A percentile compares a stretch with the other conserved stretches of the same genome.
phyloP scores from a whole-genome alignment of 768 basidiomycete species.

The Ramaria sp. region DNA sequence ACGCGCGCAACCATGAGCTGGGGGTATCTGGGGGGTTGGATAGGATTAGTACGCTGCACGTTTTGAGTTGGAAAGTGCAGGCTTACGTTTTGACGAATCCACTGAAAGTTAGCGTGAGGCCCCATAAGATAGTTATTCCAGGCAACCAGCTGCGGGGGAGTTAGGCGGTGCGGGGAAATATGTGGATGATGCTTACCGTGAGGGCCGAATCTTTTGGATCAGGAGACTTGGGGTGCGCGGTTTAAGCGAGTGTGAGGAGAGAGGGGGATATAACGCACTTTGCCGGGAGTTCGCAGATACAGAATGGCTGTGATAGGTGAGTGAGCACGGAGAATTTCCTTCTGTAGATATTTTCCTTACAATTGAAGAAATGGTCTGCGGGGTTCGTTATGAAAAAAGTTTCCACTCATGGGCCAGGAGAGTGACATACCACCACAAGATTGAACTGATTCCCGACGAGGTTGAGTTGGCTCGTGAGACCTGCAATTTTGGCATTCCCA shows the following conservation, averaged over 20 bases:
- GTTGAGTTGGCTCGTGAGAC: slow-evolving; percentile 26
- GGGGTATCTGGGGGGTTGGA: slow-evolving; percentile 36
- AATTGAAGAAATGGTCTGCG: no score
- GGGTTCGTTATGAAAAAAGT: no score
- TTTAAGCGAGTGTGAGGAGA: no score
- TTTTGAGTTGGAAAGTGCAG: background rate
- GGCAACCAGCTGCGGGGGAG: slow-evolving; percentile 34
- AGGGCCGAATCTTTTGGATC: slow-evolving; percentile 53
- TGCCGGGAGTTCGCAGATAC: slow-evolving; percentile 54
- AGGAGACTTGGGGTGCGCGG: slow-evolving; percentile 24
- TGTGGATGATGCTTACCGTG: slow-evolving; percentile 29
- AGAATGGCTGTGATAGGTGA: slow-evolving; percentile 33
- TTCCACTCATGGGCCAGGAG: no score
- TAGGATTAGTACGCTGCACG: background rate
- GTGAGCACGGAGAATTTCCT: background rate
- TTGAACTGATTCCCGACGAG: slow-evolving; percentile 1
- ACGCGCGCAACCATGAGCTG: slow-evolving; percentile 48
- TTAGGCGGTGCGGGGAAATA: background rate
- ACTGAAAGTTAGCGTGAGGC: slow-evolving; percentile 41
- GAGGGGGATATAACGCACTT: slow-evolving; percentile 32
- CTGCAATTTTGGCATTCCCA: slow-evolving; percentile 40
- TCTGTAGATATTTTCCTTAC: no score
- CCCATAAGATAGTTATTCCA: slow-evolving; percentile 48
- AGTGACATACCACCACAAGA: background rate
- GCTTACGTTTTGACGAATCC: slow-evolving; percentile 52